These are phyloP conservation scores for Apophysomyces ossiformis DNA, from an alignment of 371 early-diverging fungal species.

Conservation along the genomic window DNA sequence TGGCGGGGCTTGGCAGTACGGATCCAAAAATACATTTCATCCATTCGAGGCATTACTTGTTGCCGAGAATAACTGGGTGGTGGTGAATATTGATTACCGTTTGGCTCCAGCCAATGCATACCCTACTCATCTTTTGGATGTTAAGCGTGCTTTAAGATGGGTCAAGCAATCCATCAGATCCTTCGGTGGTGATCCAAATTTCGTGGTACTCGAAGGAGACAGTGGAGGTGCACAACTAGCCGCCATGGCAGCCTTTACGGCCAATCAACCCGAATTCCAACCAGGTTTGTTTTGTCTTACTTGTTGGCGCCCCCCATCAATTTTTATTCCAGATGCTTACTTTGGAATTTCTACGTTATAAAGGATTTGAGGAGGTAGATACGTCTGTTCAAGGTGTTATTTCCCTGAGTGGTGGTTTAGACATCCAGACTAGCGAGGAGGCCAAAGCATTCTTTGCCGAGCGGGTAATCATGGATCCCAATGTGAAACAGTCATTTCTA, in stretches of 20 bases:
- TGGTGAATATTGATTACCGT: conserved; percentile 62
- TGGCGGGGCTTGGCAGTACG: conserved; percentile 67
- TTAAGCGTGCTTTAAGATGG: conserved; percentile 54
- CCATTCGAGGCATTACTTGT: conserved; percentile 49
- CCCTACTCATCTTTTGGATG: conserved; percentile 60
- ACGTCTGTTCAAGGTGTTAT: conserved; percentile 67
- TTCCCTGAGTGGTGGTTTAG: conserved; percentile 51
- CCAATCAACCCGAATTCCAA: conserved; percentile 65
- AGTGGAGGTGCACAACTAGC: conserved; percentile 76
- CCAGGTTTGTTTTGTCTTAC: conserved; percentile 29
- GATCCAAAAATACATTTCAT: conserved; percentile 53
- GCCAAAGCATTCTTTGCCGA: conserved; percentile 38
- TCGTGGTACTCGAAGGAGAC: conserved; percentile 43
- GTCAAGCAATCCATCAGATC: conserved; percentile 32
- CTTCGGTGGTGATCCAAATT: conserved; percentile 38
- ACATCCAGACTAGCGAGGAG: conserved; percentile 29
- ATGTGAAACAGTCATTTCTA: conserved; percentile 42
- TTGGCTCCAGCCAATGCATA: conserved; percentile 51
- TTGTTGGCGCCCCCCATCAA: not conserved
- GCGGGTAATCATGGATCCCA: conserved; percentile 33
- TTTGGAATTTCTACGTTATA: no score
- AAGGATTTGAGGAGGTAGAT: conserved; percentile 72
- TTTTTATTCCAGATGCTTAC: not conserved
- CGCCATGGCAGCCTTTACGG: conserved; percentile 66
- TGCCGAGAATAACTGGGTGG: conserved; percentile 41